phyloP scores from a whole-genome alignment of 192 early-diverging fungal species.

The Rhizoclosmatium globosum region DNA sequence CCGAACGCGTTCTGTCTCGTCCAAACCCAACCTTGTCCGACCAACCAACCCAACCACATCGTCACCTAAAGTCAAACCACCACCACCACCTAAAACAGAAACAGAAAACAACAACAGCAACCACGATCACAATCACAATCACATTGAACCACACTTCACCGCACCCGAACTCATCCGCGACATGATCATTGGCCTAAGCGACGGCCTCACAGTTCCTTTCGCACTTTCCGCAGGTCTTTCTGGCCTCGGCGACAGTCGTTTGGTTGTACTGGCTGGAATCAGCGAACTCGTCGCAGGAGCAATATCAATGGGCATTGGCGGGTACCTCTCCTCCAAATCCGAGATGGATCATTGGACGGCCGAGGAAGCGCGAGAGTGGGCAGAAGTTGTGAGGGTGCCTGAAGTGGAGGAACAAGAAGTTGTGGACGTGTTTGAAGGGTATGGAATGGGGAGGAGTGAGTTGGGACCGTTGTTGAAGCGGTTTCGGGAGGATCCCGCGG shows the following conservation, averaged over 20 bases:
- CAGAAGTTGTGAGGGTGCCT: conserved; percentile 59
- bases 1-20: too few relatives aligned
- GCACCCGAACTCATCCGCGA: background rate
- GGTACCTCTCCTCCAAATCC: conserved; percentile 62
- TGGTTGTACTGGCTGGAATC: conserved; percentile 59
- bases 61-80: too few relatives aligned
- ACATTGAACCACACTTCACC: too few relatives aligned
- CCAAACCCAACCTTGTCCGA: too few relatives aligned
- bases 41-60: too few relatives aligned
- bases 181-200: conserved; percentile 34
- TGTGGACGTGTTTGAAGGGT: conserved; percentile 19
- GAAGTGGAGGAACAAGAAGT: conserved; percentile 25
- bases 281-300: conserved; percentile 52
- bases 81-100: too few relatives aligned
- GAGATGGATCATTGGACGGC: conserved; percentile 70
- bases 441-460: conserved; percentile 57
- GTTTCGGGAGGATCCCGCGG: conserved; percentile 57
- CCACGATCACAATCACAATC: too few relatives aligned
- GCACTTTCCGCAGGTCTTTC: conserved; percentile 69
- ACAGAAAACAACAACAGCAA: too few relatives aligned
- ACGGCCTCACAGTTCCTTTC: conserved; percentile 64
- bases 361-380: conserved; percentile 60
- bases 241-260: conserved; percentile 53
- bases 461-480: conserved; percentile 60
- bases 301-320: conserved; percentile 71